Evolutionary conservation across 768 basidiomycete genomes (phyloP).

Genomic region (Macrolepiota fuliginosa): DNA sequence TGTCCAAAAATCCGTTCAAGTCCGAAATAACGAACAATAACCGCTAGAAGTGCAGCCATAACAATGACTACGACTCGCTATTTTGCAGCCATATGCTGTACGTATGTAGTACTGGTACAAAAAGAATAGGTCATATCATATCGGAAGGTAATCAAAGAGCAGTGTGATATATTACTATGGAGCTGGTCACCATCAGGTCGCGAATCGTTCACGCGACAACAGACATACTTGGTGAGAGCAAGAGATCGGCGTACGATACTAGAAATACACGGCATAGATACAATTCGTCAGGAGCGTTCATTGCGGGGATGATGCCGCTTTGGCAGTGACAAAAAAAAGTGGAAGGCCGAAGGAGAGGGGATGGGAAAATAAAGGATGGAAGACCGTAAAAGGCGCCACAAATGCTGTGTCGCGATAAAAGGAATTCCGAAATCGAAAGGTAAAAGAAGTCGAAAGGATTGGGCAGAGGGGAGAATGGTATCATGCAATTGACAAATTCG

Average conservation of each 20-base stretch:
- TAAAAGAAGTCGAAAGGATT: background rate
- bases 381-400: background rate
- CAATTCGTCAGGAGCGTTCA: background rate
- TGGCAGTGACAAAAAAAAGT: conserved; percentile 12
- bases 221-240: conserved; percentile 14
- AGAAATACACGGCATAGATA: conserved; percentile 23
- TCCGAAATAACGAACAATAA: background rate
- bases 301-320: background rate
- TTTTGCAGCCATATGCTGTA: conserved; percentile 3
- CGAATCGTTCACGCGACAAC: conserved; percentile 12
- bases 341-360: conserved; percentile 5
- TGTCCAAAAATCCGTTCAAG: background rate
- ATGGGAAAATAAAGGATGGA: background rate
- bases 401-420: conserved; percentile 4
- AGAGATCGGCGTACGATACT: conserved; percentile 18
- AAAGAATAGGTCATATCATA: conserved; percentile 2
- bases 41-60: background rate
- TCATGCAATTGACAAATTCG: conserved; percentile 20
- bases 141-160: background rate
- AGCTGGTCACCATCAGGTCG: conserved; percentile 13
- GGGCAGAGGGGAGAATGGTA: conserved; percentile 12
- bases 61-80: background rate
- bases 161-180: conserved; percentile 14
- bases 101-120: background rate
- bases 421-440: conserved; percentile 7